Evolutionary conservation across 78 protist genomes (phyloP), one percentile per base, ranked within the genome.

Genomic region (Guillardia theta): DNA sequence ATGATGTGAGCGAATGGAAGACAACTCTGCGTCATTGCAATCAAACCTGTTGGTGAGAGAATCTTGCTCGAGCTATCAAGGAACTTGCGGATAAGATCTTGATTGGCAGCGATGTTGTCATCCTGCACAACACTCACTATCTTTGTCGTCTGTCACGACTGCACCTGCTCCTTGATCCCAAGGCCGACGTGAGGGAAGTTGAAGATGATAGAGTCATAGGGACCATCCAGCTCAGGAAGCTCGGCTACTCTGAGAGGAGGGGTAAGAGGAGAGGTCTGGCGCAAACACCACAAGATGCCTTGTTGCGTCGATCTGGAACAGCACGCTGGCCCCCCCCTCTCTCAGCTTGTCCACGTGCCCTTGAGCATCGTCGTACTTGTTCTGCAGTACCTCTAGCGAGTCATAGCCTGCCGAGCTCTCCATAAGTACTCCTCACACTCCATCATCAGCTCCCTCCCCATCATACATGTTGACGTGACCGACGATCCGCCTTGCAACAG

Each of bases 151-250:
- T 24, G 77, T 33, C 33, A n/a, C 77, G 77, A n/a, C 36, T 36
- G 80, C 36, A 22, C 80, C 41, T 70, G 83, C 36, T 70, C 83
- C 83, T 70, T 24, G 33, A 70, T 70, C 41, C 83, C 83, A 12
- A 70, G 83, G 12, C 83, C 83, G 8, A 70, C 83, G 41, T 70
- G 83, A 36, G 83, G 83, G 83, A 70, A 70, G 41, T 70, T 70
- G 83, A 70, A 70, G 41, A 70, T 18, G 41, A 70, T 58, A 30
- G 27, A 30, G 70, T 58, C 70, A 58, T 58, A 58, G 70, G 70
- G 70, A 9, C 39, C 27, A 30, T 58, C 70, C 39, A 58, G 70
- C 3, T 30, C 70, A 30, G 21, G 70, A 6, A 58, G 27, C 70
- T 24, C 70, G 39, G 39, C 21, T 30, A 58, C 4, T 6, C 70